Base-by-base conservation (phyloP, 1,284 basidiomycete species). In the Tausonia pullulans region DNA sequence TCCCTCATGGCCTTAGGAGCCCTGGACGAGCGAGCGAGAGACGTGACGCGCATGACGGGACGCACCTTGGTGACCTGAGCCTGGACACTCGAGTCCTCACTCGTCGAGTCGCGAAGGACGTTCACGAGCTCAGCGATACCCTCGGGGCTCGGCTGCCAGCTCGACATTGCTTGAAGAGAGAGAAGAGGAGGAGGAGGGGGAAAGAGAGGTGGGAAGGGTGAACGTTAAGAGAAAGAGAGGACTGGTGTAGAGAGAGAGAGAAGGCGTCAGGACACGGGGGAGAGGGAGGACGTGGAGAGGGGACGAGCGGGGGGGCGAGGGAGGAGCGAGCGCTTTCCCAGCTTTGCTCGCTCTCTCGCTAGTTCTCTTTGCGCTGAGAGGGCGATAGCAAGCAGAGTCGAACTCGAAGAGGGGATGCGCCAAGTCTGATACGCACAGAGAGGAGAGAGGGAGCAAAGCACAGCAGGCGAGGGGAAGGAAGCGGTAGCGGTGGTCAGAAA, bases 21-120 rank as follows among this genome's bases (percentile, higher is more conserved):
- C 49, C 10, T n/a, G 39, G 64, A 16, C 39, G 14, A 16, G 27
- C 3, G 40, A 41, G 9, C 2, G n/a, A 67, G 8, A 16, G 50
- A 7, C 27, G 52, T 54, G 41, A 27, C 39, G 45, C 50, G 27
- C 11, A 8, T 40, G 53, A n/a, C 27, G 13, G 8, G 49, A 73
- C 76, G 55, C 53, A 78, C 78, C 72, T 74, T 68, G 11, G 77
- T 70, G 57, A 78, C 76, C 44, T 72, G 71, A 65, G 72, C 71
- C 69, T 79, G 78, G 4, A 78, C 74, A 40, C 71, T 70, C 14
- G 75, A 74, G 63, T 78, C 74, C 2, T 72, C 70, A 44, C 72
- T 74, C n/a, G 75, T 75, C 43, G 77, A 77, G 68, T 76, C 73
- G 65, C 78, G 72, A 60, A 80, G 73, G 72, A 77, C 74, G 58